Evolutionary conservation across 2,329 filamentous ascomycete species (phyloP), one percentile per base, ranked within the genome.

Genomic region (Ophiobolus disseminans): DNA sequence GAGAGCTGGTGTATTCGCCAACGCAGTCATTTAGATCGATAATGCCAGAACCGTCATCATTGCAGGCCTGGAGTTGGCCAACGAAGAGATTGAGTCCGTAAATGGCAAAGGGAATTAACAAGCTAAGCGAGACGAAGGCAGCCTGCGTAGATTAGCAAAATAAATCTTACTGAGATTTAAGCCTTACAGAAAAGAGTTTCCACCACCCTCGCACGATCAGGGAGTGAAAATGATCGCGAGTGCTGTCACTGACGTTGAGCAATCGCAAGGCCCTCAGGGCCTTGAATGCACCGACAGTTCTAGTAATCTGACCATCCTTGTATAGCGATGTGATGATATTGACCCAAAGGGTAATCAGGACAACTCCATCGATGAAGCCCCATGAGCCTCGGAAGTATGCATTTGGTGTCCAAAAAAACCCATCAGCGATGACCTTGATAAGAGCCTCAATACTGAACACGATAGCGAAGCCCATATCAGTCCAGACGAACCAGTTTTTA

Each of bases 371-470:
- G 57, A 99, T 97, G 53, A 96, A 86, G 5, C 94, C 95, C 94
- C 94, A 99, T 0, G 92, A 93, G 67, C 93, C 93, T 63, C 94
- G 87, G 70, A 97, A 91, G 69, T 96, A 99, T 2, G 95, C 95
- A 73, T 99, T 97, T 0, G 94, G 94, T 0, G 94, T 97, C 85
- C 90, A 97, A 70, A 97, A 89, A 63, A 96, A 89, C 6, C 94
- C 94, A 75, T 99, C 94, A 0, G 94, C 94, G 62, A 99, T 86
- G 45, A 96, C 86, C 72, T 99, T 99, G 76, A 99, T 92, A 5
- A 86, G 66, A 0, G 92, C 91, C 73, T 99, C 94, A 5, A 90
- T 68, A 0, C 88, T 89, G 75, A 99, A 99, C 11, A 99, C 75
- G 1, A 88, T 73, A 2, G 93, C 91, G 69, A 99, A 99, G 5